Percentiles rank a stretch among this genome's conserved stretches.
Evolutionary conservation across 1,284 basidiomycete genomes (phyloP).

Genomic region (Rhodotorula mucilaginosa): DNA sequence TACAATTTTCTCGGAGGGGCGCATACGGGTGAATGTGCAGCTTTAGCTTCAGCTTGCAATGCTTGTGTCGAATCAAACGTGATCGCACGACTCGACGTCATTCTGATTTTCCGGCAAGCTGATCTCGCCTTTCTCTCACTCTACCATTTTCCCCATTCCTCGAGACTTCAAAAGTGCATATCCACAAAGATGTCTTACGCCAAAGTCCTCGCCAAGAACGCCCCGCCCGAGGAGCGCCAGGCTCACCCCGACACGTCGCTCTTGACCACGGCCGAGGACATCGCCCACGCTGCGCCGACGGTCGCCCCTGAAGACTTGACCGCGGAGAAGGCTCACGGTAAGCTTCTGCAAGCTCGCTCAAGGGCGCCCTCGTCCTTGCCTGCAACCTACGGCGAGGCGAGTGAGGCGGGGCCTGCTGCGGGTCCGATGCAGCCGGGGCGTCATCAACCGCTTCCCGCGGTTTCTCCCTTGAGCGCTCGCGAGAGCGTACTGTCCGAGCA

Average conservation of each 20-base stretch:
- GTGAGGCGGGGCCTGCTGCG: no score
- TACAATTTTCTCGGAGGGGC: no score
- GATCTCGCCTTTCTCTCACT: background rate
- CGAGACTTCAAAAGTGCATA: rapidly evolving
- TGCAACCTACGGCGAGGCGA: no score
- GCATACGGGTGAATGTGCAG: no score
- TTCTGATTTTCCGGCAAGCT: no score
- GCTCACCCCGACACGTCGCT: constrained; percentile 60
- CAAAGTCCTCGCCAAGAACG: background rate
- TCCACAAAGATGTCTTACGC: background rate
- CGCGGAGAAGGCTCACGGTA: constrained; percentile 19
- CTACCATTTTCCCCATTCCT: background rate
- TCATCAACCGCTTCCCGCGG: background rate
- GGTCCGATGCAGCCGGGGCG: background rate
- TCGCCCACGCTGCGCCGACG: constrained; percentile 4
- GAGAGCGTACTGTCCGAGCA: background rate
- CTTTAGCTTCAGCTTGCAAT: no score
- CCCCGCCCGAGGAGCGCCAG: constrained; percentile 9
- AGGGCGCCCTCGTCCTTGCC: background rate
- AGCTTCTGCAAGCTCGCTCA: background rate
- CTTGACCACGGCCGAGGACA: constrained; percentile 45
- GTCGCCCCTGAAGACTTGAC: background rate
- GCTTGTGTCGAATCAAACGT: no score
- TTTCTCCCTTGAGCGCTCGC: background rate
- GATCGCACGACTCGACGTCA: no score